Percentiles rank a stretch among this genome's conserved stretches.
Evolutionary conservation across 2,329 filamentous ascomycete genomes (phyloP).

Genomic region (Nannizziopsis barbatae): DNA sequence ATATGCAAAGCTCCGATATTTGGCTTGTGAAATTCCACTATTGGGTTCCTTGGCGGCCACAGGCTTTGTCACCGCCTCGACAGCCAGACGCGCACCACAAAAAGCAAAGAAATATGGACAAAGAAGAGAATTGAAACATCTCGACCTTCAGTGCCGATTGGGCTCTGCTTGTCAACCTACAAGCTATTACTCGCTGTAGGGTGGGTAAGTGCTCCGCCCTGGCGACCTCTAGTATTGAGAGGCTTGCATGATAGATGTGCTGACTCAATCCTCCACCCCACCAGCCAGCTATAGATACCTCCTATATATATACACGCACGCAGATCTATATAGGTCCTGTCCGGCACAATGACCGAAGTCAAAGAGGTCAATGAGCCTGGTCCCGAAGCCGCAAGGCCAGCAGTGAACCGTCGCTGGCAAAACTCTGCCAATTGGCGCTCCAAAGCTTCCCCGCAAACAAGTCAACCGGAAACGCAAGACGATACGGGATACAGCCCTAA

Average conservation of each 20-base stretch:
- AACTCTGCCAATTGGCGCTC: conserved; percentile 14
- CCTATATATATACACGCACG: not conserved
- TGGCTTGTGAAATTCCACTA: no score
- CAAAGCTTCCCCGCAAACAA: conserved; percentile 2
- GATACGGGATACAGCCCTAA: not conserved
- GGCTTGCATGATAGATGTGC: no score
- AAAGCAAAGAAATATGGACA: not conserved
- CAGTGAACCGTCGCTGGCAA: conserved; percentile 12
- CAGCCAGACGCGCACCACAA: not conserved
- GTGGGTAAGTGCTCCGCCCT: not conserved
- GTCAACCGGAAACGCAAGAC: not conserved
- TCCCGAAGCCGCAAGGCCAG: conserved; percentile 5
- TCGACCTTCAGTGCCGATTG: not conserved
- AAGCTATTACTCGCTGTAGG: not conserved
- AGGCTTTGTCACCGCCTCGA: no score
- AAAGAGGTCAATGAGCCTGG: conserved; percentile 9
- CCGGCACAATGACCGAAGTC: conserved; percentile 2
- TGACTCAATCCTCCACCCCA: no score
- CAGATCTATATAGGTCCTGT: conserved; percentile 1
- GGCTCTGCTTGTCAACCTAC: not conserved
- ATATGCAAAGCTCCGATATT: no score
- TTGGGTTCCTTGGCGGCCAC: no score
- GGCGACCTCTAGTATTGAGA: no score
- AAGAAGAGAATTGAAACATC: not conserved
- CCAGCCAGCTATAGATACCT: not conserved